Percentiles rank a stretch among this genome's conserved stretches.
Conservation (phyloP, 345 rosid genomes). For the Iberis pinnata region DNA sequence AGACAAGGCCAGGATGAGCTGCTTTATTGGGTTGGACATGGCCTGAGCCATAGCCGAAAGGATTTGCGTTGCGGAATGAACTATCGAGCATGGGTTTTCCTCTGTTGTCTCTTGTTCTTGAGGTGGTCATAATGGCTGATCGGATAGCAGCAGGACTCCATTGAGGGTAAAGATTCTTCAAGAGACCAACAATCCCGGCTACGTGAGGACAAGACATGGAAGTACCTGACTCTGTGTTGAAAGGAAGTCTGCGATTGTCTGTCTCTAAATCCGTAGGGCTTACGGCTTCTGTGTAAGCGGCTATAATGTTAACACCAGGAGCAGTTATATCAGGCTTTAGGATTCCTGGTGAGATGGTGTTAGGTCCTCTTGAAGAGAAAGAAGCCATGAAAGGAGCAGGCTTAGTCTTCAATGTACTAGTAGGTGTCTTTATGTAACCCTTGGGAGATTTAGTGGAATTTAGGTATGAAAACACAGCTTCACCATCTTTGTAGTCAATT, state of each 20-base stretch:
- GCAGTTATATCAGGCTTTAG: constrained; percentile 85
- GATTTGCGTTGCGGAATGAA: constrained; percentile 35
- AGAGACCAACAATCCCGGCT: constrained; percentile 45
- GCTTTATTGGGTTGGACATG: constrained; percentile 77
- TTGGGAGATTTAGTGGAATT: constrained; percentile 38
- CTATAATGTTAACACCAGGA: constrained; percentile 67
- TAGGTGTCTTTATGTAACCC: constrained; percentile 40
- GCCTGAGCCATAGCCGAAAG: constrained; percentile 59
- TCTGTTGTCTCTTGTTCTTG: constrained; percentile 56
- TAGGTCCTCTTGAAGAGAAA: constrained; percentile 66
- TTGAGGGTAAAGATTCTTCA: constrained; percentile 35
- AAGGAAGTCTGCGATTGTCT: constrained; percentile 40
- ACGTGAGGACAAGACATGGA: constrained; percentile 67
- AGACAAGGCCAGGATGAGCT: constrained; percentile 60
- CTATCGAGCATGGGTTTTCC: constrained; percentile 37
- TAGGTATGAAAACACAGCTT: constrained; percentile 37
- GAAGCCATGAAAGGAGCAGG: constrained; percentile 64
- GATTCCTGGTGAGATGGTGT: constrained; percentile 47
- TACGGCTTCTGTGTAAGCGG: constrained; percentile 37
- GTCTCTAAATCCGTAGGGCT: constrained; percentile 30
- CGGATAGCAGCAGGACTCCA: constrained; percentile 56
- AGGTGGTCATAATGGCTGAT: constrained; percentile 58
- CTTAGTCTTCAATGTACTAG: constrained; percentile 7
- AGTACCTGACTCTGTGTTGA: constrained; percentile 39
- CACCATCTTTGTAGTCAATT: constrained; percentile 45